Evolutionary conservation across 2,329 filamentous ascomycete species (phyloP), one percentile per base, ranked within the genome.

Genomic region (Penicillium sp.): DNA sequence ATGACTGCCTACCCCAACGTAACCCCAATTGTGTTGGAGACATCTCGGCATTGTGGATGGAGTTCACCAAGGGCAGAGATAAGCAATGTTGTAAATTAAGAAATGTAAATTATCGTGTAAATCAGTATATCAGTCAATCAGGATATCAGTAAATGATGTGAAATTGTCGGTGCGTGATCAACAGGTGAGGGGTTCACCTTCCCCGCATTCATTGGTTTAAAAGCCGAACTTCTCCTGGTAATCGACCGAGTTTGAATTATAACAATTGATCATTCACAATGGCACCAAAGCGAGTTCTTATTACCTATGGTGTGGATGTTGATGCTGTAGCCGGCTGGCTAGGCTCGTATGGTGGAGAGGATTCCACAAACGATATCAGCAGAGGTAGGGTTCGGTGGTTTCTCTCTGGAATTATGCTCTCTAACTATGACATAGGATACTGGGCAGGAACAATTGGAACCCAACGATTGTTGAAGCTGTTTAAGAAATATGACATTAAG

Each of bases 401-500:
- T 19, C 10, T 43, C 6, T 21, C 17, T 40, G 42, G 10, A 31
- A 31, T 46, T 23, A 6, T 23, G 3, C 37, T 4, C n/a, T 43
- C 55, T 47, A 40, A 45, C 54, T 15, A 27, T 13, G 4, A 46
- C 23, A 23, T 62, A 84, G 81, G 82, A 53, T 72, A 89, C 23
- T 92, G 86, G 67, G 89, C 89, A 1, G 88, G 88, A 19, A 89
- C 86, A 0, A 77, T 88, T 37, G 87, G 87, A 27, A 84, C 84
- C 0, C 80, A 82, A 13, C 83, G 88, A 3, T 77, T 91, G 1
- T 78, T 92, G 40, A 90, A 88, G 67, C 73, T 92, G 4, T 88
- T 90, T 65, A 81, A 85, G 25, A 89, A 89, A 67, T 88, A 90
- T 74, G 80, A 84, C 59, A 89, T 90, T 74, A 89, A 87, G 69